These are phyloP conservation scores for Trichocladium antarcticum DNA, from an alignment of 495 filamentous ascomycete genomes.

Conservation along the genomic window DNA sequence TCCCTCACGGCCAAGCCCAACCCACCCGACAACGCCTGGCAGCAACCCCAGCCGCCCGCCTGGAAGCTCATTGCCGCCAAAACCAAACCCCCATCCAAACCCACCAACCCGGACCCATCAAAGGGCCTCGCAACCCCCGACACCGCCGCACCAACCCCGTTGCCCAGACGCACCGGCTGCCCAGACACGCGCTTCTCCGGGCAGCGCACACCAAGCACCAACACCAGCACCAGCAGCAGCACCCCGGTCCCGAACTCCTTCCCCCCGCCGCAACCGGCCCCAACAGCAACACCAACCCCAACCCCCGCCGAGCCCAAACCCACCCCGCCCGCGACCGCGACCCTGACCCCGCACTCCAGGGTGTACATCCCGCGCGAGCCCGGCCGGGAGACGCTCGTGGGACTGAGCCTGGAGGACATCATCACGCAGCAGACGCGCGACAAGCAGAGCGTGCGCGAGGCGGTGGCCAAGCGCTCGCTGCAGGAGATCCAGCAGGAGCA, in stretches of 20 bases:
- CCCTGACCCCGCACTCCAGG: conserved; percentile 41
- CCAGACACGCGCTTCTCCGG: conserved; percentile 47
- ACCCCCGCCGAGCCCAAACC: conserved; percentile 6
- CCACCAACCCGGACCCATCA: conserved; percentile 30
- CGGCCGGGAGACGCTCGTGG: conserved; percentile 46
- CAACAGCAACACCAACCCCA: not conserved
- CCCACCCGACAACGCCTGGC: conserved; percentile 27
- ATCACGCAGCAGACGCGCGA: conserved; percentile 76
- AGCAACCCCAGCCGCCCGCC: conserved; percentile 43
- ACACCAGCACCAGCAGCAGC: too few relatives aligned
- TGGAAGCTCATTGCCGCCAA: conserved; percentile 53
- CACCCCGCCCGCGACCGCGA: conserved; percentile 8
- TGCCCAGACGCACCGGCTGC: conserved; percentile 39
- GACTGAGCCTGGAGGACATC: conserved; percentile 76
- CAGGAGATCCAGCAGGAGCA: conserved; percentile 94
- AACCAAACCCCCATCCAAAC: conserved; percentile 22
- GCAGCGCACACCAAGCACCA: conserved; percentile 27
- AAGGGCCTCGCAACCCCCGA: conserved; percentile 32
- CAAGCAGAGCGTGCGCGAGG: conserved; percentile 71
- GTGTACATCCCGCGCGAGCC: conserved; percentile 35
- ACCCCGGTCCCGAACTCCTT: not conserved
- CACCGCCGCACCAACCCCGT: conserved; percentile 21
- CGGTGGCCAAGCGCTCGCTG: conserved; percentile 71
- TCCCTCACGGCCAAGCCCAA: conserved; percentile 7
- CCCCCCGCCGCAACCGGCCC: conserved; percentile 8